Percentiles rank a stretch among this genome's conserved stretches.
phyloP scores from a whole-genome alignment of 176 grass and related monocot species.

The Chrysopogon serrulatus region DNA sequence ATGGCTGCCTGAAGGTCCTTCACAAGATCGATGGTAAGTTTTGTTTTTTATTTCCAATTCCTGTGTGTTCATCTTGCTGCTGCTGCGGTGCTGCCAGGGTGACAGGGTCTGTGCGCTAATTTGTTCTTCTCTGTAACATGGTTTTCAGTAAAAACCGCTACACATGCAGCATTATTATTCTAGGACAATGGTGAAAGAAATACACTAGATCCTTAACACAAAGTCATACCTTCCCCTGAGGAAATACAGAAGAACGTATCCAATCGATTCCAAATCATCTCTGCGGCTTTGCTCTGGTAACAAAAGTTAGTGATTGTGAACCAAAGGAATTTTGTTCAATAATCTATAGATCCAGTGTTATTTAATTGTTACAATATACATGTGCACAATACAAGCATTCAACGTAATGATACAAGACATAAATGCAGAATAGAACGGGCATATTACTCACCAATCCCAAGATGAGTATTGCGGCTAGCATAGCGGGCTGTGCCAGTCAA shows the following conservation, averaged over 20 bases:
- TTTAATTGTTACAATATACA: background rate
- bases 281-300: slow-evolving; percentile 79
- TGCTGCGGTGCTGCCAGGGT: too few species aligned
- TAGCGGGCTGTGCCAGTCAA: slow-evolving; percentile 75
- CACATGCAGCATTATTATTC: slow-evolving; percentile 20
- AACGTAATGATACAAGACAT: slow-evolving; percentile 1
- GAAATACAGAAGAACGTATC: slow-evolving; percentile 86
- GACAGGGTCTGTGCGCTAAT: too few species aligned
- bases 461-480: slow-evolving; percentile 71
- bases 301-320: slow-evolving; percentile 6
- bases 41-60: background rate
- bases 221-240: slow-evolving; percentile 72
- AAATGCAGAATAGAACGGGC: background rate
- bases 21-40: background rate
- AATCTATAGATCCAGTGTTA: background rate
- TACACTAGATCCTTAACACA: background rate
- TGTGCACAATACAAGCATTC: slow-evolving; percentile 8
- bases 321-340: background rate
- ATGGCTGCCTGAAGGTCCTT: background rate
- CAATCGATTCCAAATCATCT: slow-evolving; percentile 85
- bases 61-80: background rate
- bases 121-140: too few species aligned
- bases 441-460: slow-evolving; percentile 58
- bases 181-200: background rate
- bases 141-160: background rate